Evolutionary conservation across 169 alveolate genomes (phyloP).

Genomic region (Plasmodium yoelii): DNA sequence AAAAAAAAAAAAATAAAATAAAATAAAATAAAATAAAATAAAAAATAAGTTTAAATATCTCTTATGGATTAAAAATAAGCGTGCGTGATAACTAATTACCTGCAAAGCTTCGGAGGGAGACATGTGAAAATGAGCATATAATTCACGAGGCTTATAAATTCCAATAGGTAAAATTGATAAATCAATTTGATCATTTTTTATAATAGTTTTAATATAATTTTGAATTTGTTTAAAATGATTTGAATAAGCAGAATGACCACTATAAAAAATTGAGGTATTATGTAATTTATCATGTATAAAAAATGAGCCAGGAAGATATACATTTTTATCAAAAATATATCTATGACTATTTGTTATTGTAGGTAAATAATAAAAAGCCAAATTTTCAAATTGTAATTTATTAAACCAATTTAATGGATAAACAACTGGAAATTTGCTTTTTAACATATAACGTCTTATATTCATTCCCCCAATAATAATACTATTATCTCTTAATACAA

Average conservation of each 20-base stretch:
- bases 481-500: conserved; percentile 69
- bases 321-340: conserved; percentile 53
- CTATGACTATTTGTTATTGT: conserved; percentile 66
- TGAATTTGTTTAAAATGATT: conserved; percentile 62
- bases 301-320: conserved; percentile 75
- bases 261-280: conserved; percentile 60
- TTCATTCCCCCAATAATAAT: conserved; percentile 75
- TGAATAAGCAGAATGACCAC: conserved; percentile 76
- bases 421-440: conserved; percentile 70
- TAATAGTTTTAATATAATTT: conserved; percentile 38
- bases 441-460: conserved; percentile 61
- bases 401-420: conserved; percentile 77
- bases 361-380: conserved; percentile 71
- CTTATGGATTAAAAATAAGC: too few relatives aligned
- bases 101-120: conserved; percentile 66
- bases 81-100: too few relatives aligned
- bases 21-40: too few relatives aligned
- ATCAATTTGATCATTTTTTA: conserved; percentile 26
- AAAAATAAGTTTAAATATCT: too few relatives aligned
- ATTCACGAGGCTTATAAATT: conserved; percentile 58
- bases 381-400: conserved; percentile 51
- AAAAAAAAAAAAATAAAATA: background rate
- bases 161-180: conserved; percentile 73
- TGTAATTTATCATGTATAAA: conserved; percentile 40
- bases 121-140: conserved; percentile 67